Conservation (phyloP, 306 rosid genomes). For the Quercus glauca region DNA sequence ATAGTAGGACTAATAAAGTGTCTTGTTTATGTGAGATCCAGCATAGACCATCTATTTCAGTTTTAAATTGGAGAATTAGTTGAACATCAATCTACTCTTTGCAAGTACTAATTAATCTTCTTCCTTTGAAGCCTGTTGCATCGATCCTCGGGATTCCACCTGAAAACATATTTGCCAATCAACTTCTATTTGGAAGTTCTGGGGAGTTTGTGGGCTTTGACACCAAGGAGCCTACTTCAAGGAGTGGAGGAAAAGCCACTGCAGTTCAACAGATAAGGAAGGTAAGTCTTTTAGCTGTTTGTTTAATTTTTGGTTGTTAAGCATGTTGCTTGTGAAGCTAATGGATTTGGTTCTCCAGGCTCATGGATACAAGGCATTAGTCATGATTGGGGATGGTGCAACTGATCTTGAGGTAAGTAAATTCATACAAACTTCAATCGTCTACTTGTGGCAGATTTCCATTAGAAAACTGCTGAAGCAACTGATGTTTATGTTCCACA, state of each 20-base stretch:
- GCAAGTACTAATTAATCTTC: slow-evolving; percentile 24
- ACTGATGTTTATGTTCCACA: neutral
- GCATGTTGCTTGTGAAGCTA: slow-evolving; percentile 24
- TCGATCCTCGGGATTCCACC: slow-evolving; percentile 69
- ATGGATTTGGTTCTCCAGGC: slow-evolving; percentile 52
- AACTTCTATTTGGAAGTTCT: slow-evolving; percentile 69
- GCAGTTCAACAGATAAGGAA: slow-evolving; percentile 80
- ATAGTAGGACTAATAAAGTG: slow-evolving; percentile 3
- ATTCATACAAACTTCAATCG: slow-evolving; percentile 1
- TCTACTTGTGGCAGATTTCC: neutral
- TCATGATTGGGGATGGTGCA: slow-evolving; percentile 95
- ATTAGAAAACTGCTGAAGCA: neutral
- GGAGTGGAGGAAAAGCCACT: slow-evolving; percentile 89
- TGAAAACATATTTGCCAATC: slow-evolving; percentile 81
- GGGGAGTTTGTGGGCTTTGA: slow-evolving; percentile 94
- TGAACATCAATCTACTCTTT: slow-evolving; percentile 5
- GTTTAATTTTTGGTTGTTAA: neutral
- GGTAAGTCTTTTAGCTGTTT: slow-evolving; percentile 44
- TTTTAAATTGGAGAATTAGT: slow-evolving; percentile 11
- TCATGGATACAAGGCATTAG: slow-evolving; percentile 59
- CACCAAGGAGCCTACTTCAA: slow-evolving; percentile 77
- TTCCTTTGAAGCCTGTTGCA: slow-evolving; percentile 80
- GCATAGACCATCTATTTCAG: neutral
- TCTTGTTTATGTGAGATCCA: slow-evolving; percentile 7
- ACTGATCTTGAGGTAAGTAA: slow-evolving; percentile 87